Conservation (phyloP, 805 yeast species). For the Cyberlindnera petersonii region DNA sequence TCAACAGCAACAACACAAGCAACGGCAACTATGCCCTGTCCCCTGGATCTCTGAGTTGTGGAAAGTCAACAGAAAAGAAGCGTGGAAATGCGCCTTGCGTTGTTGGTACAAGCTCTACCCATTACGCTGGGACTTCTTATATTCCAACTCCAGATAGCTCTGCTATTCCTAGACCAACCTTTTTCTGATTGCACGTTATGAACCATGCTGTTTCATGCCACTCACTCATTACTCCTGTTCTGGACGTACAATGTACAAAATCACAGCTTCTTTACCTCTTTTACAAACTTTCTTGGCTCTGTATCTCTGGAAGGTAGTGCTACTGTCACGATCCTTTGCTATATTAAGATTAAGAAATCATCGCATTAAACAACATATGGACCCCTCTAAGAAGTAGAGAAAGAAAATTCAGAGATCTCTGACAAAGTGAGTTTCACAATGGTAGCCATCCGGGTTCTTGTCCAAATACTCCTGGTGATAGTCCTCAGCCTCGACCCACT, state of each 20-base stretch:
- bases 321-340: no score
- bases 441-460: conserved; percentile 81
- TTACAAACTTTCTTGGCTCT: no score
- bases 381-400: no score
- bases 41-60: neutral
- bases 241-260: no score
- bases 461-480: conserved; percentile 84
- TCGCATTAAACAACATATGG: no score
- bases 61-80: neutral
- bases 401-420: conserved; percentile 49
- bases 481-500: conserved; percentile 92
- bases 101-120: neutral
- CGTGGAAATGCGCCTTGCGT: no score
- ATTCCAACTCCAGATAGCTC: conserved; percentile 1
- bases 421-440: conserved; percentile 83
- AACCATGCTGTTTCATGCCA: no score
- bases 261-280: no score
- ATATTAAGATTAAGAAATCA: no score
- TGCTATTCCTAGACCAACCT: conserved; percentile 4
- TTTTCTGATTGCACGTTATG: conserved; percentile 52
- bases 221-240: no score
- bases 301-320: no score
- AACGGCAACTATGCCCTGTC: neutral
- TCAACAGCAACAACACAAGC: conserved; percentile 1
- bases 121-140: conserved; percentile 3